Conservation (phyloP, 495 filamentous ascomycete species). For the Hypoxylon trugodes region DNA sequence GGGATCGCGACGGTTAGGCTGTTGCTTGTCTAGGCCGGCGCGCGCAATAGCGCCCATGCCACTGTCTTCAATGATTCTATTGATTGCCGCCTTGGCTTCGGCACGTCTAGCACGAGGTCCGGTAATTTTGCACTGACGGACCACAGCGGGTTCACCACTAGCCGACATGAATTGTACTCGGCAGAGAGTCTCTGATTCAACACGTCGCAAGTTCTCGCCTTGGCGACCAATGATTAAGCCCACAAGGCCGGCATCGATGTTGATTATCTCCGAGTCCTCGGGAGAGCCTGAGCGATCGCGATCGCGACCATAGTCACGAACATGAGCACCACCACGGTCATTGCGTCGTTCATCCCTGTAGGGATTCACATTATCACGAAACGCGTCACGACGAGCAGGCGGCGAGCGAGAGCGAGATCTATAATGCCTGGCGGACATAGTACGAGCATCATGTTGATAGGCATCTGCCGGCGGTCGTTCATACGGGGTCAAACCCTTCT, state of each 20-base stretch:
- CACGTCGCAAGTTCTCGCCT: constrained; percentile 80
- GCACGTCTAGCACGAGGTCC: constrained; percentile 70
- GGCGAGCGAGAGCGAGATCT: constrained; percentile 74
- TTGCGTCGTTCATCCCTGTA: constrained; percentile 80
- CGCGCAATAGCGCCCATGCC: constrained; percentile 65
- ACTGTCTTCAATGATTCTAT: constrained; percentile 83
- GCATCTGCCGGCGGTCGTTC: constrained; percentile 52
- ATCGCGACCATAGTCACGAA: constrained; percentile 67
- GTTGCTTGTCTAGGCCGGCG: constrained; percentile 45
- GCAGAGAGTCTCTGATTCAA: constrained; percentile 77
- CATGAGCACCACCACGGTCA: constrained; percentile 60
- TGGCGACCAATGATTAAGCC: constrained; percentile 85
- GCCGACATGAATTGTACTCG: constrained; percentile 85
- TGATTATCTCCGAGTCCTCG: constrained; percentile 74
- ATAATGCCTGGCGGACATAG: constrained; percentile 58
- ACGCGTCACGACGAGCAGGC: constrained; percentile 70
- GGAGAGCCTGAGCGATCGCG: constrained; percentile 72
- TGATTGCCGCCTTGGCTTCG: constrained; percentile 76
- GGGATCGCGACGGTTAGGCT: constrained; percentile 30
- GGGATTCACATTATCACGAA: constrained; percentile 75
- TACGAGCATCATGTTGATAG: constrained; percentile 53
- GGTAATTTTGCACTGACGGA: constrained; percentile 79
- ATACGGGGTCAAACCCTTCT: constrained; percentile 69
- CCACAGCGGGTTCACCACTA: constrained; percentile 68
- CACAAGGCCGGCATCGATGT: constrained; percentile 79